Conservation (phyloP, 768 basidiomycete species). For the Tricholoma bakamatsutake region DNA sequence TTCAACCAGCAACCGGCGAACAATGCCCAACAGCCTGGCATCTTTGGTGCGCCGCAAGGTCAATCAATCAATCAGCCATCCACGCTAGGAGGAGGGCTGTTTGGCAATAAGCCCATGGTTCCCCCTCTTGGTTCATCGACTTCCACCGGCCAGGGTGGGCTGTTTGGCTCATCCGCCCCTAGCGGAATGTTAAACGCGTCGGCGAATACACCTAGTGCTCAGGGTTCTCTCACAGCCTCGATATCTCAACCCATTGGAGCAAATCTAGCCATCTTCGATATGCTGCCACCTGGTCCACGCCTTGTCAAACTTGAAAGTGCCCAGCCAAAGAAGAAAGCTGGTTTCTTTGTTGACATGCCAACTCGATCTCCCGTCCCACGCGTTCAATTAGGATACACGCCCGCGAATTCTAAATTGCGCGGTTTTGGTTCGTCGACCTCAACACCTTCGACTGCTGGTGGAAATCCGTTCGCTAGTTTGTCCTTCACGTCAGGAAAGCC, state of each 20-base stretch:
- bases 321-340: conserved; percentile 67
- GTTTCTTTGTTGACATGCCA: conserved; percentile 72
- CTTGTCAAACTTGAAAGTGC: conserved; percentile 52
- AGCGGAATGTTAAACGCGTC: conserved; percentile 33
- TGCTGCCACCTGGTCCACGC: conserved; percentile 69
- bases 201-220: conserved; percentile 36
- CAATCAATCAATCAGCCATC: conserved; percentile 38
- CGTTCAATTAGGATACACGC: conserved; percentile 58
- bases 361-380: conserved; percentile 67
- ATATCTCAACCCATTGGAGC: conserved; percentile 80
- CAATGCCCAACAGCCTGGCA: conserved; percentile 25
- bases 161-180: conserved; percentile 37
- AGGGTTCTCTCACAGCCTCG: conserved; percentile 71
- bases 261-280: conserved; percentile 66
- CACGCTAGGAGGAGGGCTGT: conserved; percentile 43
- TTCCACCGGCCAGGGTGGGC: conserved; percentile 34
- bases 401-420: conserved; percentile 63
- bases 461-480: conserved; percentile 33
- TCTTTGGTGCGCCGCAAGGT: conserved; percentile 51
- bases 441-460: conserved; percentile 29
- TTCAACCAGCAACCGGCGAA: conserved; percentile 35
- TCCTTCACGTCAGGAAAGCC: conserved; percentile 52
- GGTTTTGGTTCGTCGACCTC: conserved; percentile 57
- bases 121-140: conserved; percentile 39
- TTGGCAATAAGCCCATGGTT: conserved; percentile 46